Percentiles rank a stretch among this genome's conserved stretches.
phyloP scores from a whole-genome alignment of 169 alveolate species.

The Hepatocystis sp. region DNA sequence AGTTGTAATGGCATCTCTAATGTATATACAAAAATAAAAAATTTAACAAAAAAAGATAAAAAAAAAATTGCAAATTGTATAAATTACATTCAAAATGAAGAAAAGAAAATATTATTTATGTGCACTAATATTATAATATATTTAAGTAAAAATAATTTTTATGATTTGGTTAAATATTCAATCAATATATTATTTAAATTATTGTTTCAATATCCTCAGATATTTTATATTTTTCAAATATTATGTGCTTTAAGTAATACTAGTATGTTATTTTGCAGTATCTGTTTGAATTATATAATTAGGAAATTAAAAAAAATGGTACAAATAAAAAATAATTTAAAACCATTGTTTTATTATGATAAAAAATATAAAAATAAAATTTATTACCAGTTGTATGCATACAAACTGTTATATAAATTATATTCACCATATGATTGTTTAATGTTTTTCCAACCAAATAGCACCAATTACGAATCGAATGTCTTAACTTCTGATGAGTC shows the following conservation, averaged over 20 bases:
- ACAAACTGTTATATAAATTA: constrained; percentile 23
- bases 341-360: constrained; percentile 35
- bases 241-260: constrained; percentile 49
- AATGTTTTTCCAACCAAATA: background rate
- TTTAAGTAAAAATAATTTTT: constrained; percentile 34
- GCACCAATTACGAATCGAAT: background rate
- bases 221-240: constrained; percentile 51
- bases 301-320: constrained; percentile 12
- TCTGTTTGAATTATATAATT: constrained; percentile 55
- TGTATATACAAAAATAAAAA: too few species aligned
- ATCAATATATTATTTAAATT: constrained; percentile 51
- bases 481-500: background rate
- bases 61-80: constrained; percentile 14
- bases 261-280: constrained; percentile 36
- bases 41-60: constrained; percentile 18
- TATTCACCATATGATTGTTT: constrained; percentile 52
- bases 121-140: constrained; percentile 33
- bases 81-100: constrained; percentile 28
- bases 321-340: constrained; percentile 25
- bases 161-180: constrained; percentile 44
- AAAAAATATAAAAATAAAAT: constrained; percentile 17
- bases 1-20: constrained; percentile 1
- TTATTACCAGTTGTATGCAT: background rate
- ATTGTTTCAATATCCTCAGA: constrained; percentile 64
- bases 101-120: constrained; percentile 44